These are phyloP conservation scores for Penicillium polonicum DNA, from an alignment of 2,329 filamentous ascomycete genomes.

Conservation along the genomic window DNA sequence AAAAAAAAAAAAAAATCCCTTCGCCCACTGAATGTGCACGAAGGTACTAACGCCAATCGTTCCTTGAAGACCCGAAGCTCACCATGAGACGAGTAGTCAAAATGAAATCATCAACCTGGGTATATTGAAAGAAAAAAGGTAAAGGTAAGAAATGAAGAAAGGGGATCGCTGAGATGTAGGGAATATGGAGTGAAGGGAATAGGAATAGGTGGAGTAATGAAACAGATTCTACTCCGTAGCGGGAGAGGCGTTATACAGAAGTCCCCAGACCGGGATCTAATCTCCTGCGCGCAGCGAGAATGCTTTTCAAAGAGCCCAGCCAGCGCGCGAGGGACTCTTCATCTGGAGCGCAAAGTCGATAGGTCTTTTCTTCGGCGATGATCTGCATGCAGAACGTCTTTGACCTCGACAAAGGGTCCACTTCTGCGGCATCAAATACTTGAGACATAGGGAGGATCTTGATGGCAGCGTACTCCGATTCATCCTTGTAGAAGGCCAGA, in stretches of 20 bases:
- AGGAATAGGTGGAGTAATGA: neutral
- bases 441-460: constrained; percentile 75
- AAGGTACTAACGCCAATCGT: constrained; percentile 16
- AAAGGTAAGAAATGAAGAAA: constrained; percentile 1
- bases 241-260: constrained; percentile 5
- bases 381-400: constrained; percentile 88
- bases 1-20: neutral
- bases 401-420: constrained; percentile 79
- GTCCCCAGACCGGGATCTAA: constrained; percentile 24
- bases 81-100: constrained; percentile 1
- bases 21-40: neutral
- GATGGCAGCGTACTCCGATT: constrained; percentile 81
- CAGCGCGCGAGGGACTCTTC: constrained; percentile 82
- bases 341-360: constrained; percentile 71
- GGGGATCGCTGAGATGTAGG: neutral
- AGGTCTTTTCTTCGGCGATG: constrained; percentile 87
- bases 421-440: constrained; percentile 88
- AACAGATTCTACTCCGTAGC: neutral
- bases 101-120: constrained; percentile 17
- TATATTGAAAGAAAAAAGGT: constrained; percentile 22
- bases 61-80: constrained; percentile 8
- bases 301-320: constrained; percentile 86
- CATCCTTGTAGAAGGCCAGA: constrained; percentile 88
- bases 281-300: constrained; percentile 40
- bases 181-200: neutral